Evolutionary conservation across 2,329 filamentous ascomycete species (phyloP).

Genomic region (Sarocladiaceae sp.): DNA sequence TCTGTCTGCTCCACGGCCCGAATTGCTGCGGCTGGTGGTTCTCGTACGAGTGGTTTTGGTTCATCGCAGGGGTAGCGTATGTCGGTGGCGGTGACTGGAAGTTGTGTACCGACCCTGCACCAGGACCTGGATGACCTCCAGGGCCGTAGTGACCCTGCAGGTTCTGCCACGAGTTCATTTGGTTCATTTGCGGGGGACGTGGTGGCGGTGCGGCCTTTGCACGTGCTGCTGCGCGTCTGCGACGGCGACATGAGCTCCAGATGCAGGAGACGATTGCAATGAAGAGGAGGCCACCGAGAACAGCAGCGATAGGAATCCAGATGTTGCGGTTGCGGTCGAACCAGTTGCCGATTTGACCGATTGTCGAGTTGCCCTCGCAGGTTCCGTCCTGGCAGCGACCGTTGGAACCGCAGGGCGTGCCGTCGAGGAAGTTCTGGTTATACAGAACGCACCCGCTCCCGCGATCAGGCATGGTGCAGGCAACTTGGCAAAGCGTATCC

Average conservation of each 20-base stretch:
- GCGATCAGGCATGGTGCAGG: constrained; percentile 67
- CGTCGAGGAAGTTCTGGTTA: constrained; percentile 90
- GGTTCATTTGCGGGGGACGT: not conserved
- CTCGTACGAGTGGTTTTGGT: not conserved
- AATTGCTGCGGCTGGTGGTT: constrained; percentile 11
- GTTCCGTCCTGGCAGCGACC: constrained; percentile 73
- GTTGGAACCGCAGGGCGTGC: constrained; percentile 74
- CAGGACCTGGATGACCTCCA: not conserved
- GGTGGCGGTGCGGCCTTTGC: constrained; percentile 1
- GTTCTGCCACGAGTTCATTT: constrained; percentile 5
- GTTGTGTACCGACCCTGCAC: not conserved
- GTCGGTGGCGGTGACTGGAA: constrained; percentile 5
- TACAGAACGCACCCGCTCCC: constrained; percentile 63
- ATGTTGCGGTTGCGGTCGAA: constrained; percentile 70
- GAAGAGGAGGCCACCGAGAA: constrained; percentile 62
- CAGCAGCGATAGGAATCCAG: constrained; percentile 71
- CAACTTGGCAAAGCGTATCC: constrained; percentile 59
- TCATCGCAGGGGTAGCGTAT: not conserved
- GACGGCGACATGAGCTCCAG: constrained; percentile 32
- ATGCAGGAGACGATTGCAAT: constrained; percentile 64
- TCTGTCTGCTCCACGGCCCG: constrained; percentile 9
- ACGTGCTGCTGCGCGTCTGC: constrained; percentile 14
- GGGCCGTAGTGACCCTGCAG: constrained; percentile 1
- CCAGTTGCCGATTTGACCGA: constrained; percentile 68
- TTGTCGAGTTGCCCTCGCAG: constrained; percentile 65